Evolutionary conservation across 1,139 yeast species (phyloP).

Genomic region (Debaryomyces sp.): DNA sequence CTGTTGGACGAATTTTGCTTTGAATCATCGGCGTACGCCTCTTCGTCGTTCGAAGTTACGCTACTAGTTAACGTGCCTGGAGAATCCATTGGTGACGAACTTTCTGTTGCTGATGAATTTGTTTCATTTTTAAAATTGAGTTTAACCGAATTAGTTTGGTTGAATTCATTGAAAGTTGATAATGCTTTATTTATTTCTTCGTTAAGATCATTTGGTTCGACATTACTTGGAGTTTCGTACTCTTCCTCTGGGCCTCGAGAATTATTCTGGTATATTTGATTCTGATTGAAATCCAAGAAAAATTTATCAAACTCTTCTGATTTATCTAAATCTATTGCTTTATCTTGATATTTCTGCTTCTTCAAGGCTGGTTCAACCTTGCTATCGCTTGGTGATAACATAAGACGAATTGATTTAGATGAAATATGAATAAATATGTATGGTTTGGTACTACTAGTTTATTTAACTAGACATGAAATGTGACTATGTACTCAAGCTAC

Average conservation of each 20-base stretch:
- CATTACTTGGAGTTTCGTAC: neutral
- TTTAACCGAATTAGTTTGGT: conserved; percentile 5
- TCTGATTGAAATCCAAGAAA: conserved; percentile 2
- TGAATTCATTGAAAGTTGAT: conserved; percentile 20
- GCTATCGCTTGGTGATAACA: neutral
- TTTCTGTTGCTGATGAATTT: conserved; percentile 11
- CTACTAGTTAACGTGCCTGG: conserved; percentile 9
- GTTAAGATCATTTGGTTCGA: conserved; percentile 15
- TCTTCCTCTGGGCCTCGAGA: neutral
- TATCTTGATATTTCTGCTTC: conserved; percentile 1
- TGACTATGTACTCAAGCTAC: neutral
- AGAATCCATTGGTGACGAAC: conserved; percentile 10
- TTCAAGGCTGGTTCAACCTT: conserved; percentile 5
- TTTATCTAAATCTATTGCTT: neutral
- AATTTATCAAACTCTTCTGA: conserved; percentile 6
- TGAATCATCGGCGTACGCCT: neutral
- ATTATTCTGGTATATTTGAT: neutral
- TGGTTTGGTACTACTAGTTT: neutral
- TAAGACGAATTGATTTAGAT: neutral
- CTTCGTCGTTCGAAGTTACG: conserved; percentile 9
- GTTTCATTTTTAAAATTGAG: neutral
- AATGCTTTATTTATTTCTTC: conserved; percentile 26
- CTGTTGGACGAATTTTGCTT: conserved; percentile 9
- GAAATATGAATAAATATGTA: neutral
- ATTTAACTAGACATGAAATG: neutral